Conservation (phyloP, 129 eudicot species). For the Arctium minus region DNA sequence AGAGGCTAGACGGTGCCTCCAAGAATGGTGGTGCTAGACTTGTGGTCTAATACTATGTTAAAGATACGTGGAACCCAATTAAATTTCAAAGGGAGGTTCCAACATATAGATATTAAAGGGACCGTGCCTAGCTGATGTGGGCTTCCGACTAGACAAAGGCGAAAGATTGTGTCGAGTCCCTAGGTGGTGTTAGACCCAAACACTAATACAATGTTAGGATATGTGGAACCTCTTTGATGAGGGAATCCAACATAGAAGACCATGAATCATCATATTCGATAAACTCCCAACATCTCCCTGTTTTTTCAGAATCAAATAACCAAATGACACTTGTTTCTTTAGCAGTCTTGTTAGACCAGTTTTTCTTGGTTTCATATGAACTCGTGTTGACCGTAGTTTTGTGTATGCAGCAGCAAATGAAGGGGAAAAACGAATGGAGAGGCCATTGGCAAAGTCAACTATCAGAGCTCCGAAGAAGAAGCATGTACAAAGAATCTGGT, state of each 20-base stretch:
- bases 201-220: background rate
- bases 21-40: too few species aligned
- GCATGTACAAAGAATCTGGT: slow-evolving; percentile 50
- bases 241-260: background rate
- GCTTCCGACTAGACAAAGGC: too few species aligned
- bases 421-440: slow-evolving; percentile 72
- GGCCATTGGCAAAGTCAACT: slow-evolving; percentile 73
- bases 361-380: background rate
- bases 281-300: background rate
- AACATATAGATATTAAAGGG: too few species aligned
- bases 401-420: slow-evolving; percentile 39
- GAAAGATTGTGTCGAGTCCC: too few species aligned
- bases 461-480: slow-evolving; percentile 71
- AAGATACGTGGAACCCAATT: too few species aligned
- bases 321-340: background rate
- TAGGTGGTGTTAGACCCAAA: too few species aligned
- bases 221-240: background rate
- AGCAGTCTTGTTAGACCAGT: background rate
- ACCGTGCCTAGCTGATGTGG: too few species aligned
- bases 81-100: too few species aligned
- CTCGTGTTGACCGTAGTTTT: background rate
- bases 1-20: too few species aligned
- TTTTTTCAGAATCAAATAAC: background rate
- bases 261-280: background rate
- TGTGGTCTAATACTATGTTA: too few species aligned